Conservation (phyloP, 176 grass and related monocot species). For the Pontederia paniculata region DNA sequence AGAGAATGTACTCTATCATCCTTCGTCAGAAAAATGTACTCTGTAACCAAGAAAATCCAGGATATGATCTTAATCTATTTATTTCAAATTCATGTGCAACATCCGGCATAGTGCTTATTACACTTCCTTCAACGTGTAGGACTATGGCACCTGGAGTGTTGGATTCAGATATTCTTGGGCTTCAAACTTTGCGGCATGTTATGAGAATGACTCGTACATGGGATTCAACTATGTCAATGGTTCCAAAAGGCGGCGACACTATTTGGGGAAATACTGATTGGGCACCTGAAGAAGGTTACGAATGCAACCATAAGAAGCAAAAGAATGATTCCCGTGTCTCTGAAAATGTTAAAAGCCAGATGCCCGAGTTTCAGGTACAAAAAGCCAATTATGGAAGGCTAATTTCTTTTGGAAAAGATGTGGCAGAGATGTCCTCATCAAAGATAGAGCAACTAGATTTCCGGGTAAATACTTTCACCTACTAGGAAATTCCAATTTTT, state of each 20-base stretch:
- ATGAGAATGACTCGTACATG: constrained; percentile 98
- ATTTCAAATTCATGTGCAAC: no score
- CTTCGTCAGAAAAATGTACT: no score
- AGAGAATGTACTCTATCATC: no score
- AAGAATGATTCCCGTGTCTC: constrained; percentile 47
- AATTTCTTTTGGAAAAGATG: constrained; percentile 76
- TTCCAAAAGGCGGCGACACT: constrained; percentile 92
- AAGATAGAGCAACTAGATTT: constrained; percentile 76
- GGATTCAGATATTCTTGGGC: constrained; percentile 78
- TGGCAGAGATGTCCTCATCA: constrained; percentile 45
- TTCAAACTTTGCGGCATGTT: constrained; percentile 87
- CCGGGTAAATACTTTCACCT: constrained; percentile 35
- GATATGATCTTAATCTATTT: no score
- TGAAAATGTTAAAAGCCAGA: constrained; percentile 30
- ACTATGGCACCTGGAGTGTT: constrained; percentile 84
- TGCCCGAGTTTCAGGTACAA: constrained; percentile 23
- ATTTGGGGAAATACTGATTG: constrained; percentile 88
- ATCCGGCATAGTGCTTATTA: not conserved
- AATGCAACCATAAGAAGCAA: constrained; percentile 58
- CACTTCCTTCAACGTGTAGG: constrained; percentile 28
- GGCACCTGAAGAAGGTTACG: constrained; percentile 65
- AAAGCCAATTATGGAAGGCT: constrained; percentile 74
- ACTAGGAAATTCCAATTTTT: no score
- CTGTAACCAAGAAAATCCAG: no score
- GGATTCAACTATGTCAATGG: constrained; percentile 99